Evolutionary conservation across 805 yeast species (phyloP), one percentile per base, ranked within the genome.

Genomic region (Teunomyces kruisii): DNA sequence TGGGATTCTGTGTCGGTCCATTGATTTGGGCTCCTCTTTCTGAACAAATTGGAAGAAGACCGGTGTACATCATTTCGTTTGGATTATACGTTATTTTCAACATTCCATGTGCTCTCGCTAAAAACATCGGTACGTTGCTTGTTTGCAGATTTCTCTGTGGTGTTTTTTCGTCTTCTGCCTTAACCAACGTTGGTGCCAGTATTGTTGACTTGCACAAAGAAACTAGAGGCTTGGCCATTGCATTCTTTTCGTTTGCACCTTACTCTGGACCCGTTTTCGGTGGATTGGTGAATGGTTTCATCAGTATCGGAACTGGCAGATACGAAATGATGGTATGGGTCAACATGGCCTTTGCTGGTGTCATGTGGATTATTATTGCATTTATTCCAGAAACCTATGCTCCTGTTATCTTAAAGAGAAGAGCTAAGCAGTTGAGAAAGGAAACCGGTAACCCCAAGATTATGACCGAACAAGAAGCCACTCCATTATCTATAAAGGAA

Each of bases 231-330:
- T 78, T 83, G 57, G 96, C 96, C 32, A 88, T 90, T 67, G 95
- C 96, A 0, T 85, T 85, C 57, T 90, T 90, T 59, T 91, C 96
- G 9, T 89, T 88, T 58, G 89, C 94, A 47, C 97, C 97, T 2
- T 90, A 89, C 65, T 84, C 91, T 51, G 97, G 96, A 42, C 97
- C 97, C 1, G 95, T 88, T 31, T 67, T 89, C 39, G 97, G 96
- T 29, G 96, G 96, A 3, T 67, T 90, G 43, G 89, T 88, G 30
- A 86, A 88, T 57, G 96, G 97, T 32, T 90, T 89, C 72, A 83
- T 90, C 57, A 76, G 83, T 46, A 82, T 86, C 40, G 79, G 83
- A 48, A 77, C 92, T n/a, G 77, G 75, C 13, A 72, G 86, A 54
- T 75, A 81, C 58, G 90, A 84, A 38, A 62, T 88, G 31, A 78